Percentiles rank a stretch among this genome's conserved stretches.
These are phyloP conservation scores for Ilex paraguariensis DNA, from an alignment of 305 asterid species.

Conservation along the genomic window DNA sequence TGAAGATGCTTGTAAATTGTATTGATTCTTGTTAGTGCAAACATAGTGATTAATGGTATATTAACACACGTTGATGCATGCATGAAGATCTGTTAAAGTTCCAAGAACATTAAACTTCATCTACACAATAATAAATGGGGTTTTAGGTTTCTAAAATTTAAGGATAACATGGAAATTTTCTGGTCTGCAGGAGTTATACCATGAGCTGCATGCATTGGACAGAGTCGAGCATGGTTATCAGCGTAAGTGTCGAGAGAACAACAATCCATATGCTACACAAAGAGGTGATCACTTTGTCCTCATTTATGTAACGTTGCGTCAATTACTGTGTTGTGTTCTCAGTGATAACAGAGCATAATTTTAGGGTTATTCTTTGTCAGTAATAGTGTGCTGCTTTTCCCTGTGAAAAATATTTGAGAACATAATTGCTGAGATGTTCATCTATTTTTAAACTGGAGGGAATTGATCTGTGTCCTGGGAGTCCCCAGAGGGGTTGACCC, in stretches of 20 bases:
- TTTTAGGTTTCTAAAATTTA: slow-evolving; percentile 9
- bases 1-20: too few species aligned
- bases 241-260: slow-evolving; percentile 39
- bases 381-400: neutral
- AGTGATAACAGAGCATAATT: too few species aligned
- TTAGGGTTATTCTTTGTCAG: too few species aligned
- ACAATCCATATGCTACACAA: slow-evolving; percentile 33
- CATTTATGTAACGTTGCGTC: neutral
- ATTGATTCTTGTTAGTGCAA: too few species aligned
- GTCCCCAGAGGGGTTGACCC: too few species aligned
- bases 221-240: slow-evolving; percentile 57
- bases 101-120: slow-evolving; percentile 10
- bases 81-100: slow-evolving; percentile 2
- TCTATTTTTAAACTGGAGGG: too few species aligned
- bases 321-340: neutral
- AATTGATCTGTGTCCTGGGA: too few species aligned
- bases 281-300: slow-evolving; percentile 41
- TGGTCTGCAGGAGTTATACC: slow-evolving; percentile 67
- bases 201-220: slow-evolving; percentile 56
- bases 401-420: neutral
- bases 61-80: too few species aligned
- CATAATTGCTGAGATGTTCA: too few species aligned
- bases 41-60: too few species aligned
- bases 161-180: slow-evolving; percentile 11
- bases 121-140: neutral